Evolutionary conservation across 1,284 basidiomycete species (phyloP).

Genomic region (Earliella scabrosa): DNA sequence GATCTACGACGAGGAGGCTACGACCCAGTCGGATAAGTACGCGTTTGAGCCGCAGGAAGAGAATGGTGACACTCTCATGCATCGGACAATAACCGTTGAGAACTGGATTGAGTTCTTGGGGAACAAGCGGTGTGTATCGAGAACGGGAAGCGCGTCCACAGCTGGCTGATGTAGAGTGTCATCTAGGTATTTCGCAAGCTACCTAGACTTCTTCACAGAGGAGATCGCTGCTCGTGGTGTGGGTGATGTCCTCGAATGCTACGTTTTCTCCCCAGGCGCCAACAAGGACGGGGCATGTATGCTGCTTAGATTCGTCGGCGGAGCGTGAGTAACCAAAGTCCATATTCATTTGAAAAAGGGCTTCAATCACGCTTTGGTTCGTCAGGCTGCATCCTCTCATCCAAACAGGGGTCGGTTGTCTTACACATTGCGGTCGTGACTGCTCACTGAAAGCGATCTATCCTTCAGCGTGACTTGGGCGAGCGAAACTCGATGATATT

Average conservation of each 20-base stretch:
- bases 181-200: slow-evolving; percentile 59
- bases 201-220: slow-evolving; percentile 59
- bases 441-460: too few relatives aligned
- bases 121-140: too few relatives aligned
- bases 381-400: slow-evolving; percentile 66
- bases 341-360: neutral
- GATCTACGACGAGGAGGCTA: too few relatives aligned
- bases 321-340: slow-evolving; percentile 46
- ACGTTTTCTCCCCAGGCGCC: slow-evolving; percentile 54
- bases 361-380: neutral
- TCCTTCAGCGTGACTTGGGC: too few relatives aligned
- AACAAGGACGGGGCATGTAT: slow-evolving; percentile 55
- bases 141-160: too few relatives aligned
- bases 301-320: slow-evolving; percentile 59
- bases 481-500: too few relatives aligned
- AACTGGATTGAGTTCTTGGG: too few relatives aligned
- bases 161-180: too few relatives aligned
- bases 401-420: slow-evolving; percentile 57
- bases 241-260: slow-evolving; percentile 50
- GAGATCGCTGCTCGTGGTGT: slow-evolving; percentile 49
- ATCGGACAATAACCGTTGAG: too few relatives aligned
- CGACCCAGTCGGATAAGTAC: too few relatives aligned
- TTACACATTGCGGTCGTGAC: slow-evolving; percentile 1
- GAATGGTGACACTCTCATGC: too few relatives aligned
- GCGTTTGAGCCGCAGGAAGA: too few relatives aligned